Evolutionary conservation across 2,329 filamentous ascomycete genomes (phyloP), one percentile per base, ranked within the genome.

Genomic region (Purpureocillium takamizusanense): DNA sequence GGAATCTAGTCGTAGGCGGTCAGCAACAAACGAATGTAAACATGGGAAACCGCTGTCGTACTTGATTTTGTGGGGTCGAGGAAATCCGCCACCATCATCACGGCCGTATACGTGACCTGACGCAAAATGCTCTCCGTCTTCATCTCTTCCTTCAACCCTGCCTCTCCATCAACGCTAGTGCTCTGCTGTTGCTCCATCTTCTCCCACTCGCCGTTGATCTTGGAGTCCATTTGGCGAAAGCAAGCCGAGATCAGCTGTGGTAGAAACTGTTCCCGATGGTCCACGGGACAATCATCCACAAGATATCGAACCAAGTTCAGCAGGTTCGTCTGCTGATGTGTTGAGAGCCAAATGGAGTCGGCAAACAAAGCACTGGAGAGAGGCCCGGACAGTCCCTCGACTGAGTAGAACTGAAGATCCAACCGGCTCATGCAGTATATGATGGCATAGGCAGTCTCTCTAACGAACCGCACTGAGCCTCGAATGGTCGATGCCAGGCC

Each of bases 101-200:
- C 87, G 1, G 89, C 86, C 4, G 87, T 87, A 60, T 94, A 92
- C 0, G 90, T 95, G 36, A 97, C 73, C 57, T 95, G 88, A 15
- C 92, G 79, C 33, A 98, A 67, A 23, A 98, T 94, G 54, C 90
- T 97, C 59, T 98, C 92, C 7, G 86, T 82, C 62, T 95, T 95
- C 92, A 98, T 98, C 64, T 98, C 92, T 49, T 95, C 88, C 1
- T 85, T 86, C 38, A 98, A 66, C 42, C 54, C 61, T n/a, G 86
- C 85, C 39, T 89, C 86, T 15, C 81, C 81, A 4, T 81, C 81
- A 2, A 81, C 74, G 31, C 75, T 73, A 11, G 78, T 66, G 15
- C 65, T 67, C 48, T 83, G 74, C 45, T 77, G 66, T 45, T 73
- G 65, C 54, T 81, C 76, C 41, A 95, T 78, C 47, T 78, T 77